Evolutionary conservation across 345 rosid genomes (phyloP), one percentile per base, ranked within the genome.

Genomic region (Combretum micranthum): DNA sequence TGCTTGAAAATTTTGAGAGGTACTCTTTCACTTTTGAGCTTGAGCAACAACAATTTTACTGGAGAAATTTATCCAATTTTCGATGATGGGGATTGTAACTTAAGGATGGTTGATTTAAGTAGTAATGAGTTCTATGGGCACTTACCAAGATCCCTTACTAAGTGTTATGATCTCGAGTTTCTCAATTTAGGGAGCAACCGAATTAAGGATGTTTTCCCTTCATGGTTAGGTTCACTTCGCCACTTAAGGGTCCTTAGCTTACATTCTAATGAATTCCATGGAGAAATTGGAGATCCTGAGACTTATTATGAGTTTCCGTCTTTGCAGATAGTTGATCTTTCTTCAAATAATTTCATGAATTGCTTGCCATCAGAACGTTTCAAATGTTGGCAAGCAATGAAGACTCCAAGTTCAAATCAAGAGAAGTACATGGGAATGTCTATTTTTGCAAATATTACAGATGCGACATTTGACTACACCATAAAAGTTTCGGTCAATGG

Each of bases 201-300:
- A 21, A 50, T 64, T 4, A 22, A 8, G 2, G 69, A 57, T 51
- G 52, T 52, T 10, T 64, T 64, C 20, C 69, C 69, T 18, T 43
- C 44, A 2, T 52, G 57, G 63, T 44, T 64, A 7, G 52, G 57
- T 25, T 42, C 20, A 13, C 57, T 64, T 17, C 26, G 52, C 4
- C 17, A 10, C 19, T 19, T 57, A 19, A 56, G 45, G 57, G 45
- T 57, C 19, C 48, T 64, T 9, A 57, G 57, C 20, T 4, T 64
- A 51, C 43, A 46, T 23, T 52, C 47, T 44, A 64, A 64, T 43
- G 7, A 50, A 18, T 23, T 64, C 22, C 50, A 57, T 15, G 69
- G 69, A 4, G 46, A 0, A 18, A 15, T 57, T 15, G 20, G 9
- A 32, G 47, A 44, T 4, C 63, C 56, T 12, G 12, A 15, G 10